Conservation (phyloP, 495 filamentous ascomycete species). For the Aeminium ludgeri region DNA sequence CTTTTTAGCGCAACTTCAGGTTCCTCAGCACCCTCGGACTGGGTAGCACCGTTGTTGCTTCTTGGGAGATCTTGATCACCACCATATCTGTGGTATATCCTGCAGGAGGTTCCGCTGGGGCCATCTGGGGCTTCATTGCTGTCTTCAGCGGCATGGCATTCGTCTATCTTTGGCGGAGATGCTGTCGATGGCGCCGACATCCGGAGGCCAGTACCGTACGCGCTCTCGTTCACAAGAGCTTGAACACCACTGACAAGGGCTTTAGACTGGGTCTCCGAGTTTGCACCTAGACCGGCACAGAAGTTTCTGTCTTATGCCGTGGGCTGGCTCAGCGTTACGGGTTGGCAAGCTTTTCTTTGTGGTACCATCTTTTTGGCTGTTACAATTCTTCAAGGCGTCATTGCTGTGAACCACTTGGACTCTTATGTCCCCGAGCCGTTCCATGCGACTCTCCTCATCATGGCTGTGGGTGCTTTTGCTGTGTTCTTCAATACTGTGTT, state of each 20-base stretch:
- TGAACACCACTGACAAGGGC: not conserved
- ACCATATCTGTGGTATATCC: not conserved
- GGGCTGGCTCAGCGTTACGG: conserved; percentile 26
- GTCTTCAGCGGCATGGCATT: conserved; percentile 1
- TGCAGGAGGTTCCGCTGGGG: conserved; percentile 10
- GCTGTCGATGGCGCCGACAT: conserved; percentile 7
- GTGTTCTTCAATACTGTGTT: conserved; percentile 10
- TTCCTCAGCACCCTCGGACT: conserved; percentile 4
- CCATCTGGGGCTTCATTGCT: conserved; percentile 9
- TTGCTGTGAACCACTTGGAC: conserved; percentile 8
- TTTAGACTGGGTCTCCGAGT: conserved; percentile 11
- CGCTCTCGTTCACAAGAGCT: conserved; percentile 9
- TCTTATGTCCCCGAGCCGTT: conserved; percentile 2
- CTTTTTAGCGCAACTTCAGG: conserved; percentile 4
- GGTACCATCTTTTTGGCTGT: conserved; percentile 25
- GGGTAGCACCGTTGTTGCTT: not conserved
- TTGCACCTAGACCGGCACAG: conserved; percentile 7
- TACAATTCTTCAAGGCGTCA: conserved; percentile 20
- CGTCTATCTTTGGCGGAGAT: conserved; percentile 12
- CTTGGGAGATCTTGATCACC: conserved; percentile 3
- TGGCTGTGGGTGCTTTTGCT: conserved; percentile 3
- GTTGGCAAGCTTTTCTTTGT: conserved; percentile 26
- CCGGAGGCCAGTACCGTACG: conserved; percentile 25
- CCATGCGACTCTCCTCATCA: conserved; percentile 10
- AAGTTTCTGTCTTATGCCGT: conserved; percentile 12